phyloP scores from a whole-genome alignment of 2,329 filamentous ascomycete species.

The Thermoascus crustaceus region DNA sequence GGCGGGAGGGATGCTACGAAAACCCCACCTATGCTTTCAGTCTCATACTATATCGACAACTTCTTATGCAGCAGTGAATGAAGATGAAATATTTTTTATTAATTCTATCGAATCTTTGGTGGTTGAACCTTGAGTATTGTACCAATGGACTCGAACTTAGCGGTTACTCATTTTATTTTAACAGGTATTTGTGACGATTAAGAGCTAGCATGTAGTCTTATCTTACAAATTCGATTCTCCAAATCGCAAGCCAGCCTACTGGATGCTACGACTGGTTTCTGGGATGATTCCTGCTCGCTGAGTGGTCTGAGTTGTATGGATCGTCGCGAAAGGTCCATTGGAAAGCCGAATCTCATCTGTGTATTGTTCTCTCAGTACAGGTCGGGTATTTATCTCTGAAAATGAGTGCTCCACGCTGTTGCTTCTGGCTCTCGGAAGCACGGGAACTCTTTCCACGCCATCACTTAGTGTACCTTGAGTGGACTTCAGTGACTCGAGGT shows the following conservation, averaged over 20 bases:
- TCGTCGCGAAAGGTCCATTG: neutral
- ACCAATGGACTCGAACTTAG: too few species aligned
- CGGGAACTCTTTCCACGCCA: slow-evolving; percentile 9
- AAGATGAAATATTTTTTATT: too few species aligned
- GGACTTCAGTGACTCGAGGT: slow-evolving; percentile 11
- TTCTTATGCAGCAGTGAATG: too few species aligned
- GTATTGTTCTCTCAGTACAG: neutral
- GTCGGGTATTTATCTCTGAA: neutral
- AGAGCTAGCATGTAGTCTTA: too few species aligned
- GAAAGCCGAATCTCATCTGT: neutral
- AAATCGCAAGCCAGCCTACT: neutral
- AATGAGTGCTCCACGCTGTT: slow-evolving; percentile 8
- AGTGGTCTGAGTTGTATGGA: neutral
- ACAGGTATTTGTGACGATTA: too few species aligned
- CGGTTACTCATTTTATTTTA: too few species aligned
- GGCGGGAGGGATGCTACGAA: too few species aligned
- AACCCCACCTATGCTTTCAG: too few species aligned
- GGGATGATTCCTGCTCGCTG: neutral
- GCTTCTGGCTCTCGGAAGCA: slow-evolving; percentile 15
- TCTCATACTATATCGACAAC: too few species aligned
- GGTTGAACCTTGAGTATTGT: too few species aligned
- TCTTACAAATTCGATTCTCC: too few species aligned
- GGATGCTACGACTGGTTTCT: neutral
- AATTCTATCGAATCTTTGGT: too few species aligned
- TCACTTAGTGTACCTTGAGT: slow-evolving; percentile 1